Conservation (phyloP, 2,329 filamentous ascomycete species). For the Clarireedia hainanense region DNA sequence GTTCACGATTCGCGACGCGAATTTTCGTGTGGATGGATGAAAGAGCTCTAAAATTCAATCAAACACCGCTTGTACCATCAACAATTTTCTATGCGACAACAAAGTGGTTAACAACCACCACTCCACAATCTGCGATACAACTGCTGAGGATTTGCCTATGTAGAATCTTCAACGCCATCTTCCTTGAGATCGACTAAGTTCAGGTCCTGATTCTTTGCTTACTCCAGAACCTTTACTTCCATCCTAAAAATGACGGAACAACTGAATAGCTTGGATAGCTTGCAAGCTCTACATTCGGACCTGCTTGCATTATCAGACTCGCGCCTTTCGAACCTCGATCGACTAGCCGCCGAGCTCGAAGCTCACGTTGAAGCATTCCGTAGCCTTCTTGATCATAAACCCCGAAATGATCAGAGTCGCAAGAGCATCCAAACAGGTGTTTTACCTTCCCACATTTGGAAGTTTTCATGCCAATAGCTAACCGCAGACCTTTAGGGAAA, state of each 20-base stretch:
- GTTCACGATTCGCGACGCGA: conserved; percentile 7
- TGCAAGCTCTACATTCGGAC: conserved; percentile 81
- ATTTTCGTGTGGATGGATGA: conserved; percentile 6
- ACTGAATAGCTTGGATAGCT: conserved; percentile 59
- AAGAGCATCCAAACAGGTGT: conserved; percentile 63
- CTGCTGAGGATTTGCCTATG: too few species aligned
- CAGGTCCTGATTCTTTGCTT: neutral
- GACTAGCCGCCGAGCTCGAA: conserved; percentile 59
- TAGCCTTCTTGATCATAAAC: conserved; percentile 65
- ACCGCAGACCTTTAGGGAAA: conserved; percentile 49
- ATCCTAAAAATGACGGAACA: conserved; percentile 57
- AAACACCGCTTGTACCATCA: conserved; percentile 6
- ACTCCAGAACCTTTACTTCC: conserved; percentile 18
- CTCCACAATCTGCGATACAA: conserved; percentile 1
- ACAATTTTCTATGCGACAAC: conserved; percentile 5
- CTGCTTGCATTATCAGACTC: conserved; percentile 68
- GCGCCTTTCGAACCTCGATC: conserved; percentile 61
- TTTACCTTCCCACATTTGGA: conserved; percentile 14
- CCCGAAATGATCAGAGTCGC: conserved; percentile 68
- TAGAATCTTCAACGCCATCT: too few species aligned
- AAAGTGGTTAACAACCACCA: neutral
- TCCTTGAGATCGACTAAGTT: conserved; percentile 1
- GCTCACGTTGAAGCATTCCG: conserved; percentile 58
- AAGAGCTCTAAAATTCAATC: conserved; percentile 6
- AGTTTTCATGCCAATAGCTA: too few species aligned